A percentile compares a stretch with the other conserved stretches of the same genome.
Conservation (phyloP, 306 rosid species). For the Lathyrus oleraceus region DNA sequence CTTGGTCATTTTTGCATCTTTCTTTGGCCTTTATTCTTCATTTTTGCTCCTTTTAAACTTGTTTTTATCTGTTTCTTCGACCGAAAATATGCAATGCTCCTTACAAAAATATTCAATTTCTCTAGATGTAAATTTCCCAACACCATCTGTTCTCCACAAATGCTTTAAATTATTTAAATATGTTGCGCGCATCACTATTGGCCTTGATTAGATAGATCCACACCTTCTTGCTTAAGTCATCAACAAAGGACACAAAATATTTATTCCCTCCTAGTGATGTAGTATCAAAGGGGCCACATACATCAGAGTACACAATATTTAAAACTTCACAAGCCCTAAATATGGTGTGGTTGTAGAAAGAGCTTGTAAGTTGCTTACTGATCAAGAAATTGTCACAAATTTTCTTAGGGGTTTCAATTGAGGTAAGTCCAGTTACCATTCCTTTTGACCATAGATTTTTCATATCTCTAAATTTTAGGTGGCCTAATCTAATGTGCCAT, state of each 20-base stretch:
- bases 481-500: background rate
- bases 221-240: background rate
- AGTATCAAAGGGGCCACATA: background rate
- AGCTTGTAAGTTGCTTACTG: background rate
- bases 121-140: too few species aligned
- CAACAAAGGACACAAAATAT: background rate
- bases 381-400: background rate
- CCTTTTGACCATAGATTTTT: background rate
- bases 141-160: too few species aligned
- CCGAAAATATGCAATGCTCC: too few species aligned
- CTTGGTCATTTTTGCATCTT: too few species aligned
- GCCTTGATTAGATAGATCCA: background rate
- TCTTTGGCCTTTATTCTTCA: too few species aligned
- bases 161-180: too few species aligned
- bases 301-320: background rate
- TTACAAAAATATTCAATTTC: too few species aligned
- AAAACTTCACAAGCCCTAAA: background rate
- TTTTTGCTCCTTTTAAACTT: too few species aligned
- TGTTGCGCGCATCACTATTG: background rate
- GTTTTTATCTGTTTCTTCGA: too few species aligned
- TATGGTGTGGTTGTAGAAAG: background rate
- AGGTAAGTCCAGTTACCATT: background rate
- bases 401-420: background rate
- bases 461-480: too few species aligned
- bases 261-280: background rate